Base-by-base conservation (phyloP, 179 eudicot genomes). In the Silene vulgaris region DNA sequence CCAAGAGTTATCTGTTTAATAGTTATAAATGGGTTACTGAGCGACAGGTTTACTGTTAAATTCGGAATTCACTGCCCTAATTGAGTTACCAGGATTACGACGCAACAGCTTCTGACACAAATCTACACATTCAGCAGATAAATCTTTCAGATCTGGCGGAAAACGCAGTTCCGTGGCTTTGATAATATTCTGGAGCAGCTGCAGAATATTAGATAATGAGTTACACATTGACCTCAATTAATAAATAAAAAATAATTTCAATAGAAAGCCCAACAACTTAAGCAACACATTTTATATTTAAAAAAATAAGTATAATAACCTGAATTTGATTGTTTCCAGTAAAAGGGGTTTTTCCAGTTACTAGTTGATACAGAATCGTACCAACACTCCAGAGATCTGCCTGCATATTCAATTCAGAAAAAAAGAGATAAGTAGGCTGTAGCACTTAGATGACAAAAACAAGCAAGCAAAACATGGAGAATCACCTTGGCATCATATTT, bases 371-470 rank as follows among this genome's bases (percentile, higher is more conserved):
- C 32, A 91, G 69, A 82, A 91, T 91, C 63, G 93, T 85, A 79
- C 97, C 97, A 76, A 91, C 96, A 87, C 97, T 91, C 97, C 97
- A 91, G 73, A 91, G 92, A 85, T 91, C 97, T 87, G 97, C 97
- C 97, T 91, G 96, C 73, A 69, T 82, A 77, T 75, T 71, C 68
- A 83, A 72, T 62, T 82, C 66, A 77, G 72, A 65, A 79, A 82
- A 80, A 81, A 79, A 2, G 74, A 8, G 8, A 43, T 40, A 5
- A 0, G 11, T 5, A 37, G 48, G 52, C 26, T 21, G 21, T 20
- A 30, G 69, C 73, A 48, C 17, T 13, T 40, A 54, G n/a, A 54
- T 16, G 32, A 59, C 26, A 2, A 35, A 65, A 26, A 79, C 1
- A 59, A 21, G 63, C 59, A 61, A 32, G 48, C 40, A n/a, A 73